Evolutionary conservation across 441 rosid genomes (phyloP), one percentile per base, ranked within the genome.

Genomic region (Oxalis stricta): DNA sequence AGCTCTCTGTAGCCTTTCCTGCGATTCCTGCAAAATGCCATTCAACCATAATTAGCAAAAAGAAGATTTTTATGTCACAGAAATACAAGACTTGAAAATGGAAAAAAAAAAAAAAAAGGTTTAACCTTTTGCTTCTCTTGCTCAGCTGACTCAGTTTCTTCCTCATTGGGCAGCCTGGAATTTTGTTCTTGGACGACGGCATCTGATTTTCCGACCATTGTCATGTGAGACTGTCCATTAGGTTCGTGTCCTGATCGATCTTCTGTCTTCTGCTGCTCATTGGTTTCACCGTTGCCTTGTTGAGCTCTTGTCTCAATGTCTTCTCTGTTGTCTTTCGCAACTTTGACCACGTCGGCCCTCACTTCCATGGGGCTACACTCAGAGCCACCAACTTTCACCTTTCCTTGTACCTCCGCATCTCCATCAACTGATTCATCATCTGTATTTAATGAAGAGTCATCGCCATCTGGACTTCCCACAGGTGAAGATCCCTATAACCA

Each of bases 401-500:
- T 66, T 51, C 66, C 78, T 69, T 71, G 82, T 46, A 54, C 59
- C 29, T 69, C 87, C 17, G 50, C 69, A 41, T 83, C 88, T 21
- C 41, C 65, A 48, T 72, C 93, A 36, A 60, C 60, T 36, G 82
- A 76, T 55, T 82, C 93, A 32, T 82, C 93, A 32, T 59, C 92
- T 60, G 69, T 71, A 59, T 81, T 75, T 59, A 79, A 72, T 7
- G 82, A 74, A 38, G 82, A 71, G 50, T 73, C 92, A 48, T 65
- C 96, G 18, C 71, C 75, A 26, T 64, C 69, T 9, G 71, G 86
- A 59, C 96, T 82, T 56, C 73, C 86, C 3, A 50, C 54, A 31
- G 62, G 69, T 33, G 83, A 77, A 53, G 79, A 62, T 29, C 72
- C 94, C 94, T 85, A 45, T 52, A 62, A 20, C 33, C n/a, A n/a